Evolutionary conservation across 2,329 filamentous ascomycete genomes (phyloP), one percentile per base, ranked within the genome.

Genomic region (Lachnellula arida): DNA sequence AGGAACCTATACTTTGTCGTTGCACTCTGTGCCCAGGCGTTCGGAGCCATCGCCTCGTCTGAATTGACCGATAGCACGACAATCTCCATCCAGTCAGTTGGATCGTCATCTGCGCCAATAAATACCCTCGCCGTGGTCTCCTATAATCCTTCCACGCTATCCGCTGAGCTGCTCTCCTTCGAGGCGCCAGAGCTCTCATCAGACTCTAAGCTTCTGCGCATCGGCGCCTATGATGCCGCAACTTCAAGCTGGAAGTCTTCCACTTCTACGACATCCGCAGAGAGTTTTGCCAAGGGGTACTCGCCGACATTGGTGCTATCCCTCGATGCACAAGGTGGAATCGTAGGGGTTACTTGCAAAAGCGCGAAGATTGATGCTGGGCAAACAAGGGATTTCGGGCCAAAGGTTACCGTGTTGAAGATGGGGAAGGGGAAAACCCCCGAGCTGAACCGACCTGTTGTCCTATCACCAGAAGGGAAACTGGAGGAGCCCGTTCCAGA

Each of bases 341-440:
- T 81, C 2, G 64, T 83, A 49, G 78, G 82, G 25, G 80, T 77
- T 14, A 74, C 75, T 35, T 68, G 78, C 47, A 79, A 78, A 67
- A 81, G 82, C n/a, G 77, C 82, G 19, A 69, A 69, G 62, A 81
- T 87, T 55, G 84, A 87, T 67, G 84, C 84, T 11, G 84, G 84
- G 2, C 76, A 81, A 63, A 87, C 84, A 64, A 76, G 84, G 60
- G 82, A 86, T 67, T 86, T 86, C 72, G 82, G 82, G 0, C 82
- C 84, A 46, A 76, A 82, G 73, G 81, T 79, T 7, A 69, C 77
- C 51, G 72, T 87, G 48, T 65, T 79, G 46, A 71, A 74, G 23
- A 73, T 77, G 43, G 70, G 65, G 46, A 72, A 69, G 54, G 85
- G 82, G 1, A 78, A 76, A 68, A 76, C 79, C 67, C 82, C 83